Conservation (phyloP, 2,329 filamentous ascomycete genomes). For the Colletotrichum tamarilloi region DNA sequence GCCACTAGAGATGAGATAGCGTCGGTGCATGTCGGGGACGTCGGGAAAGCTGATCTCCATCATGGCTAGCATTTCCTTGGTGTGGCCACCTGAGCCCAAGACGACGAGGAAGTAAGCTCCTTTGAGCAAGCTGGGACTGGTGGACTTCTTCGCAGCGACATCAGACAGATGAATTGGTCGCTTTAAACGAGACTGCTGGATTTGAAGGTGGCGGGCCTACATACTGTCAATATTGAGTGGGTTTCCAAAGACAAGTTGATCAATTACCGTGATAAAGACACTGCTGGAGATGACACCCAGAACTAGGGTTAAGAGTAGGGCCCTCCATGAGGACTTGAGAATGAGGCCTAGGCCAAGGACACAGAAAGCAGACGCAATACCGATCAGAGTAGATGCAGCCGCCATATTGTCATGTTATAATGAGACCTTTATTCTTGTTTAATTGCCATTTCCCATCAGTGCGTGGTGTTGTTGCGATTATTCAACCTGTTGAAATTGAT, state of each 20-base stretch:
- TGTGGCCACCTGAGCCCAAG: conserved; percentile 93
- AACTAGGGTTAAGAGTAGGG: conserved; percentile 1
- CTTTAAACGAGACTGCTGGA: conserved; percentile 14
- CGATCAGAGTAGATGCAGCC: conserved; percentile 20
- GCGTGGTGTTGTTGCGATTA: too few species aligned
- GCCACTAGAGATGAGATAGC: conserved; percentile 83
- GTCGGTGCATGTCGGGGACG: conserved; percentile 71
- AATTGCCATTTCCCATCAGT: not conserved
- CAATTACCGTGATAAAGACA: conserved; percentile 45
- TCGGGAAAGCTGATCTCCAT: conserved; percentile 69
- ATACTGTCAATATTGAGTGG: not conserved
- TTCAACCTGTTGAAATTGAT: not conserved
- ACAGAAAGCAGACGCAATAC: conserved; percentile 21
- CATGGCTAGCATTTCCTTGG: conserved; percentile 92
- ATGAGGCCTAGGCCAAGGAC: conserved; percentile 18
- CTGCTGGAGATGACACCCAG: conserved; percentile 19
- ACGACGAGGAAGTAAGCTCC: conserved; percentile 77
- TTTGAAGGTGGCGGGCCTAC: conserved; percentile 25
- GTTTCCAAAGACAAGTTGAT: not conserved
- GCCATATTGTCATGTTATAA: not conserved
- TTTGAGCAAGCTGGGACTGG: conserved; percentile 38
- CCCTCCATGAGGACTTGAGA: conserved; percentile 25
- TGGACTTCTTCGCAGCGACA: not conserved
- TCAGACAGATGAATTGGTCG: conserved; percentile 25
- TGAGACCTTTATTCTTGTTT: too few species aligned